Evolutionary conservation across 371 early-diverging fungal genomes (phyloP).

Genomic region (Apophysomyces elegans): DNA sequence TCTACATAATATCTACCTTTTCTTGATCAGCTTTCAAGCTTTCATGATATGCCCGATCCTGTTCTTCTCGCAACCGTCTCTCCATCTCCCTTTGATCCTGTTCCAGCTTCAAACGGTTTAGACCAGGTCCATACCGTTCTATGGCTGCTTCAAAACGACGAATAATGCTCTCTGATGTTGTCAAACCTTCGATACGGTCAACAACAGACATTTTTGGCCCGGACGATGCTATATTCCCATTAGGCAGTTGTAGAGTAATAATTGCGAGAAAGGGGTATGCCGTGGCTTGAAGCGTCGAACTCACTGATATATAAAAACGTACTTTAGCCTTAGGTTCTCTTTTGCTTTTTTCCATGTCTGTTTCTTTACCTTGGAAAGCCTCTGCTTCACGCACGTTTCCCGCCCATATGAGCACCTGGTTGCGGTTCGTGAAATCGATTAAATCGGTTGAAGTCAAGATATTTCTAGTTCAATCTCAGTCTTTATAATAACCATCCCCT

Average conservation of each 20-base stretch:
- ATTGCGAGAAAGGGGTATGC: conserved; percentile 85
- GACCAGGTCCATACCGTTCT: conserved; percentile 62
- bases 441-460: conserved; percentile 66
- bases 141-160: conserved; percentile 57
- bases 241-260: conserved; percentile 65
- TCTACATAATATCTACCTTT: conserved; percentile 56
- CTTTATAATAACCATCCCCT: background rate
- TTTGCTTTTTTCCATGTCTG: background rate
- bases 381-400: conserved; percentile 81
- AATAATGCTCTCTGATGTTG: conserved; percentile 58
- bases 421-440: conserved; percentile 59
- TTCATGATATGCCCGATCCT: conserved; percentile 87
- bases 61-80: conserved; percentile 82
- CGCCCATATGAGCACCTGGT: conserved; percentile 81
- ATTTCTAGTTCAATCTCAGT: conserved; percentile 33
- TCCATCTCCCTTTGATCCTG: conserved; percentile 75
- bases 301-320: conserved; percentile 47
- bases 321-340: background rate
- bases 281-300: conserved; percentile 72
- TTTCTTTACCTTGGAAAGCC: conserved; percentile 76
- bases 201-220: conserved; percentile 65
- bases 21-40: conserved; percentile 87
- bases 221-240: background rate
- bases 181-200: conserved; percentile 72
- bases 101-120: conserved; percentile 69